Base-by-base conservation (phyloP, 345 rosid species). In the Murraya koenigii region DNA sequence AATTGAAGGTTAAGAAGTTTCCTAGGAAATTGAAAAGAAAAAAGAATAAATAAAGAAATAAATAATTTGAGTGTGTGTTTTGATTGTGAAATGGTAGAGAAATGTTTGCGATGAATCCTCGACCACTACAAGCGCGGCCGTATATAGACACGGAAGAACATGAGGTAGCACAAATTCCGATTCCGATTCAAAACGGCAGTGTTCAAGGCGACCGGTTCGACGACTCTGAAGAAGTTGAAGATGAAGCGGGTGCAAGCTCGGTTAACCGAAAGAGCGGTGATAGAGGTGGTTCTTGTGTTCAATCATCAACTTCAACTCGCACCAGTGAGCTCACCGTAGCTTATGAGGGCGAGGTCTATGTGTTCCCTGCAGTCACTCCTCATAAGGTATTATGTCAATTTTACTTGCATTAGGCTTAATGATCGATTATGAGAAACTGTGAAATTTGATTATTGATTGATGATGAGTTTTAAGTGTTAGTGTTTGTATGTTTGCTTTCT, bases 271-370 rank as follows among this genome's bases (percentile, higher is more conserved):
- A 59, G 55, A 59, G 44, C 17, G 72, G 38, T 17, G 17, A 39
- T 44, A 36, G 71, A 69, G 58, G 63, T 7, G 15, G 47, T 55
- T 26, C 49, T 52, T 8, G 19, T 13, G 61, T 8, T 65, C 80
- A 64, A 35, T 33, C 49, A 44, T 44, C 49, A 44, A 44, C 49
- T 44, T 44, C 80, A 8, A 78, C 54, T 78, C 80, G 84, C 23
- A 79, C 87, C 23, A 76, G 89, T 82, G 89, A 86, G 81, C 87
- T 86, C 69, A 84, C 89, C 13, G 44, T 86, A 41, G 75, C 89
- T 6, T 86, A 84, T 49, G 87, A 86, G 76, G 89, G 89, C 26
- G 87, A 86, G 77, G 87, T 86, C 72, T 86, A 80, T 75, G 86
- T 86, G 59, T 86, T 86, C 78, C 87, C 89, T 5, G 73, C 85